Evolutionary conservation across 257 asterid genomes (phyloP).

Genomic region (Anisodus acutangulus): DNA sequence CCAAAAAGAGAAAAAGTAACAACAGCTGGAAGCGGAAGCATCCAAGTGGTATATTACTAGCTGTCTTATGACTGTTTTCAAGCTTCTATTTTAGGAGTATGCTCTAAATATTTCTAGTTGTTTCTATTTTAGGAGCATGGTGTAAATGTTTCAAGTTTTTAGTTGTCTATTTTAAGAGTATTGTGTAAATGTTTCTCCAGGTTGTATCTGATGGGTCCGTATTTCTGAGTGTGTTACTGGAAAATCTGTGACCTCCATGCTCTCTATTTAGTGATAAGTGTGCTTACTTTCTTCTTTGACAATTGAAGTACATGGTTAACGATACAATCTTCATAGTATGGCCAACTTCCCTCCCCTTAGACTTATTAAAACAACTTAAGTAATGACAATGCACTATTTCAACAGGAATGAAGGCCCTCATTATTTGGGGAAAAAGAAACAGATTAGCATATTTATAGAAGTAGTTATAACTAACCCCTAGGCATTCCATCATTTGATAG

Average conservation of each 20-base stretch:
- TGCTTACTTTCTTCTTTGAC: constrained; percentile 3
- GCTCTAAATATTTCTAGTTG: neutral
- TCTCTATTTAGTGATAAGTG: neutral
- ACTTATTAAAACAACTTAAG: neutral
- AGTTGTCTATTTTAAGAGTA: neutral
- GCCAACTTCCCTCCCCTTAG: neutral
- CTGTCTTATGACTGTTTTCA: neutral
- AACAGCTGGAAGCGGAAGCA: neutral
- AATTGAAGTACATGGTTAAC: neutral
- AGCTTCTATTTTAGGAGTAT: neutral
- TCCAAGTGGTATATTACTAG: neutral
- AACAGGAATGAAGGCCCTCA: neutral
- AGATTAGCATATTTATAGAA: neutral
- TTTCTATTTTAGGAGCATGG: neutral
- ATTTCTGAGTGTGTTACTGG: neutral
- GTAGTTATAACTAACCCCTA: constrained; percentile 68
- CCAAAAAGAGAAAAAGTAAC: constrained; percentile 25
- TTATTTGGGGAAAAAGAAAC: neutral
- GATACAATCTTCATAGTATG: neutral
- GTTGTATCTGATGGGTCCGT: neutral
- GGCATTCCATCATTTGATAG: constrained; percentile 98
- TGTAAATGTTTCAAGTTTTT: neutral
- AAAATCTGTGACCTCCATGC: constrained; percentile 4
- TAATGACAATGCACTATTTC: neutral
- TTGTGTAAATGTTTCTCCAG: neutral